A percentile compares a stretch with the other conserved stretches of the same genome.
Evolutionary conservation across 2,329 filamentous ascomycete species (phyloP).

Genomic region (Aureobasidium musti): DNA sequence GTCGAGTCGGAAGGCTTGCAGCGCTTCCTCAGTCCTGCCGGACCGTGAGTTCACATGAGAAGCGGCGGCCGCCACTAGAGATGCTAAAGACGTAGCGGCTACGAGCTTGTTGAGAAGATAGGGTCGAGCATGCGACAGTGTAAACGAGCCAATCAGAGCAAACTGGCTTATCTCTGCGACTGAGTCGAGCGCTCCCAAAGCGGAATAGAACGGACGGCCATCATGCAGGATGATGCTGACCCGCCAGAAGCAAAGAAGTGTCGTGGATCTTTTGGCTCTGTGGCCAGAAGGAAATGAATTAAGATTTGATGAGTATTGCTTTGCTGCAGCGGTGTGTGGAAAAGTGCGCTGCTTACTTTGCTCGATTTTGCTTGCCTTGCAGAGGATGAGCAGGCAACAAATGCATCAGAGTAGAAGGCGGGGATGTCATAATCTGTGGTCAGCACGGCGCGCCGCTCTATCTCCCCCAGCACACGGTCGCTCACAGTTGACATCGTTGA

Average conservation of each 20-base stretch:
- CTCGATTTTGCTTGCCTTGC: not conserved
- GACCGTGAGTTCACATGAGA: constrained; percentile 24
- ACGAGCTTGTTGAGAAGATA: constrained; percentile 9
- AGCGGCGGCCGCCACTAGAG: constrained; percentile 23
- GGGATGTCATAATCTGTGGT: constrained; percentile 13
- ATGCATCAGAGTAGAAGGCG: not conserved
- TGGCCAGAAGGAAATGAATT: constrained; percentile 10
- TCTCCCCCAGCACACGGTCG: constrained; percentile 8
- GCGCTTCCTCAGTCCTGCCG: constrained; percentile 10
- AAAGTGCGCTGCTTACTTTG: not conserved
- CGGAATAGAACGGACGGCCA: constrained; percentile 2
- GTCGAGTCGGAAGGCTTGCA: constrained; percentile 27
- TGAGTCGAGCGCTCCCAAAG: constrained; percentile 25
- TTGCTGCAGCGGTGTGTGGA: constrained; percentile 12
- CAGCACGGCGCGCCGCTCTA: constrained; percentile 20
- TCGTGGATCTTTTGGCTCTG: constrained; percentile 8
- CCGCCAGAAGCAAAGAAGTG: constrained; percentile 21
- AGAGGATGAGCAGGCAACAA: not conserved
- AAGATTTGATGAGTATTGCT: constrained; percentile 27
- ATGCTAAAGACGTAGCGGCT: constrained; percentile 16
- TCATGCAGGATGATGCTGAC: constrained; percentile 29
- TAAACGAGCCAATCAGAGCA: constrained; percentile 27
- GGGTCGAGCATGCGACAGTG: constrained; percentile 21
- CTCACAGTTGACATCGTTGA: constrained; percentile 25
- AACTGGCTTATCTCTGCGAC: constrained; percentile 29